Evolutionary conservation across 805 yeast species (phyloP), one percentile per base, ranked within the genome.

Genomic region (Spathaspora gorwiae): DNA sequence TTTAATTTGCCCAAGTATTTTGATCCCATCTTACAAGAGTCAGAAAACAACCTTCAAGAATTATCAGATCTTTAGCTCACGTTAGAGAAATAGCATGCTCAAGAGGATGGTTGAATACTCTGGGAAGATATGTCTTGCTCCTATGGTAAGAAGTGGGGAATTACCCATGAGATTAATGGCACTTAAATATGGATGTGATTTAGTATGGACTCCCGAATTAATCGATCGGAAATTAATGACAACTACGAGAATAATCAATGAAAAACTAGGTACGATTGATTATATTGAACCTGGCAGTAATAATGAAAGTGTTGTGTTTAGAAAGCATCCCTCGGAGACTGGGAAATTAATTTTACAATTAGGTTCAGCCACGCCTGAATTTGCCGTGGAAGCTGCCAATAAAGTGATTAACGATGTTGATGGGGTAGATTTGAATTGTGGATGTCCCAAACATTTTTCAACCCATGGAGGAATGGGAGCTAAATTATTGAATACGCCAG

Each of bases 381-480:
- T 90, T 15, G 99, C 99, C 0, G 96, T 90, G 1, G 70, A 84
- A 49, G 99, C 97, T 1, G 97, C 96, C 0, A 67, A 76, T 43
- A 73, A 83, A 37, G 87, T 94, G 3, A 88, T 90, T 7, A 59
- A 72, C 1, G 98, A 94, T 62, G 98, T 94, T 2, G 90, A 81
- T 51, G 98, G 95, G 7, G 85, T 94, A 5, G 99, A 94, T 61
- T 75, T 94, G 47, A 94, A 94, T 62, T 89, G 96, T 27, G 99
- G 99, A 5, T 94, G 99, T 66, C 99, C 99, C 3, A 94, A 92
- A 61, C 97, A 90, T 54, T 94, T 94, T 57, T 86, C 95, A 1
- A 76, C 90, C 2, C 99, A 94, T 63, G 75, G 95, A 0, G 99
- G 99, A 1, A 94, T 94, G 98, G 99, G 99, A 5, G 96, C 98